These are phyloP conservation scores for Xylaria sp. DNA, from an alignment of 2,329 filamentous ascomycete genomes.

Conservation along the genomic window DNA sequence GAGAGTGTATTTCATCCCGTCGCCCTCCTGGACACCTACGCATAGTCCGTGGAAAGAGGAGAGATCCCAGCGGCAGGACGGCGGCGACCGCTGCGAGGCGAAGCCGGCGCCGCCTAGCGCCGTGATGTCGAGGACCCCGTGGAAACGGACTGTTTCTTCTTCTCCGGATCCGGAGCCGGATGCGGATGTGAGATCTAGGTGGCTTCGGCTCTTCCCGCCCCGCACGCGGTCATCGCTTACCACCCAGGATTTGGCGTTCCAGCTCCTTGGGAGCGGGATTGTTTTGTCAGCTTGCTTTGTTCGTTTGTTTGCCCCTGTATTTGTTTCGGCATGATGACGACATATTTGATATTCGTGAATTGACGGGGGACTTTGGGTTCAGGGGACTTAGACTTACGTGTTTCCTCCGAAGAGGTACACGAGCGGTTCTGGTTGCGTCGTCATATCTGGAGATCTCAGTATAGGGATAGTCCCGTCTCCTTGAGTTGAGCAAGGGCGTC, in stretches of 20 bases:
- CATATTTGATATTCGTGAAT: not conserved
- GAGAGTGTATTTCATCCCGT: conserved; percentile 77
- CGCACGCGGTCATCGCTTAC: conserved; percentile 81
- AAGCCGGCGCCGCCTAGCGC: conserved; percentile 85
- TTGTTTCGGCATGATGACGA: not conserved
- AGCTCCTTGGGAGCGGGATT: conserved; percentile 57
- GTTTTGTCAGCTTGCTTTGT: conserved; percentile 7
- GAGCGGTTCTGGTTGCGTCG: conserved; percentile 24
- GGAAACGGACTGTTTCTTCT: conserved; percentile 65
- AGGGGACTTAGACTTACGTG: conserved; percentile 52
- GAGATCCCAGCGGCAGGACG: conserved; percentile 71
- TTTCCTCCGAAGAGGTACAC: conserved; percentile 55
- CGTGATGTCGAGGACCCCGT: conserved; percentile 76
- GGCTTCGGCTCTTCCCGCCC: conserved; percentile 73
- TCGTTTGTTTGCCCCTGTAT: not conserved
- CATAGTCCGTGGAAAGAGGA: conserved; percentile 70
- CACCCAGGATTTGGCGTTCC: conserved; percentile 72
- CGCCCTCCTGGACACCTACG: conserved; percentile 63
- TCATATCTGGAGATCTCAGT: conserved; percentile 13
- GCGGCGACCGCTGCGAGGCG: conserved; percentile 78
- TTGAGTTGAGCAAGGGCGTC: not conserved
- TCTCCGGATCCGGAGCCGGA: conserved; percentile 14
- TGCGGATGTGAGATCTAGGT: conserved; percentile 53
- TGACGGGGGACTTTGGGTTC: not conserved
- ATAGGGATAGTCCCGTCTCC: not conserved